Conservation (phyloP, 768 basidiomycete genomes). For the Hygrophoropsis aurantiaca region DNA sequence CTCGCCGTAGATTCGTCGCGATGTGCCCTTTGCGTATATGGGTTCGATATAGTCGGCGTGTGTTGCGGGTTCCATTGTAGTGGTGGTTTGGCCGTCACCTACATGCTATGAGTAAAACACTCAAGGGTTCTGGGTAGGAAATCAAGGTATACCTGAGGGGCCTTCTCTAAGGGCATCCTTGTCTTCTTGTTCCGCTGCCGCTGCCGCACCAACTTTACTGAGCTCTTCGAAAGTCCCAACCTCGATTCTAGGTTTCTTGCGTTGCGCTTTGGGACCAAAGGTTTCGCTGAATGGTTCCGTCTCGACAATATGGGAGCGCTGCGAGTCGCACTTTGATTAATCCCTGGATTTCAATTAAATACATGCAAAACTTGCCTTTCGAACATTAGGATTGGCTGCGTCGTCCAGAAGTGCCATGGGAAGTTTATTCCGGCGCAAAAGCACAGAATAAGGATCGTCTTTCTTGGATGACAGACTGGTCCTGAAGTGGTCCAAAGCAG, state of each 20-base stretch:
- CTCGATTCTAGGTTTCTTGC: constrained; percentile 84
- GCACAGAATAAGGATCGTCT: constrained; percentile 94
- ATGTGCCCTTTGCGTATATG: constrained; percentile 94
- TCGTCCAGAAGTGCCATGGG: constrained; percentile 97
- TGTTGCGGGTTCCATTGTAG: constrained; percentile 44
- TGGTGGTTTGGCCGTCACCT: constrained; percentile 11
- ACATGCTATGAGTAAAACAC: constrained; percentile 3
- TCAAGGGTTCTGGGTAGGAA: not conserved
- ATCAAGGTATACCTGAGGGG: constrained; percentile 41
- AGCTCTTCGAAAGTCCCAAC: constrained; percentile 94
- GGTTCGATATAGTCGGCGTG: constrained; percentile 86
- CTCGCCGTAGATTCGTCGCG: constrained; percentile 94
- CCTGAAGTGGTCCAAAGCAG: constrained; percentile 93
- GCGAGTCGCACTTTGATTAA: constrained; percentile 5
- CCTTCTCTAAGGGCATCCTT: constrained; percentile 37
- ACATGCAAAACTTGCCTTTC: constrained; percentile 55
- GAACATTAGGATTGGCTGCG: constrained; percentile 73
- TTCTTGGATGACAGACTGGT: constrained; percentile 82
- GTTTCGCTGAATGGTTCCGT: constrained; percentile 94
- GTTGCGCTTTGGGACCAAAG: constrained; percentile 93
- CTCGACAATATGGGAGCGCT: constrained; percentile 93
- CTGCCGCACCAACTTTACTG: constrained; percentile 58
- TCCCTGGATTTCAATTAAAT: not conserved
- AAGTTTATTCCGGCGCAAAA: constrained; percentile 90
- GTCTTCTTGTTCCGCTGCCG: constrained; percentile 52